These are phyloP conservation scores for Pelargonium fulgidum DNA, from an alignment of 441 rosid genomes.

Conservation along the genomic window DNA sequence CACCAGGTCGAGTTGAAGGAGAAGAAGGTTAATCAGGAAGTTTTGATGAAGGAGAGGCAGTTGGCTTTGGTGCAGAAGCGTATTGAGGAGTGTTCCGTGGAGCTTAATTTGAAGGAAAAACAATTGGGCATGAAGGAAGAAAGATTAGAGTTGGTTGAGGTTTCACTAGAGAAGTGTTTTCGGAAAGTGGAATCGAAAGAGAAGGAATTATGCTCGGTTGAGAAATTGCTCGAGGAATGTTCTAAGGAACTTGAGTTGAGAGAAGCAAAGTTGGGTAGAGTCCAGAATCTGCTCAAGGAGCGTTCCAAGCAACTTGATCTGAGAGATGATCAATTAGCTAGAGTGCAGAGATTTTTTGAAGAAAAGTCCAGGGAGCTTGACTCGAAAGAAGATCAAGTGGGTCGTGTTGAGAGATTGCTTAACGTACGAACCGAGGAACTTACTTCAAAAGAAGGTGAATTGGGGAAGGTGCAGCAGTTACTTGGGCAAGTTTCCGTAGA, in stretches of 20 bases:
- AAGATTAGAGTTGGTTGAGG: too few species aligned
- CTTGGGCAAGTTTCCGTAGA: background rate
- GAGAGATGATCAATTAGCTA: slow-evolving; percentile 20
- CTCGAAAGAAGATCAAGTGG: slow-evolving; percentile 24
- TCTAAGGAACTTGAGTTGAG: slow-evolving; percentile 18
- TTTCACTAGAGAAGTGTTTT: too few species aligned
- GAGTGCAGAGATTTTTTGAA: slow-evolving; percentile 18
- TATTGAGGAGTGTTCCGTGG: slow-evolving; percentile 3
- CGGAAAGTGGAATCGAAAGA: too few species aligned
- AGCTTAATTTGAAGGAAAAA: too few species aligned
- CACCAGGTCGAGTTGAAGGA: slow-evolving; percentile 25
- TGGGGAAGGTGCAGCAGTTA: slow-evolving; percentile 12
- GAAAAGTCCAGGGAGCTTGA: slow-evolving; percentile 23
- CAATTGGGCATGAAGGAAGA: too few species aligned
- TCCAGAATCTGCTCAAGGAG: slow-evolving; percentile 11
- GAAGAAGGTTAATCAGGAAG: slow-evolving; percentile 14
- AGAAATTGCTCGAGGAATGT: too few species aligned
- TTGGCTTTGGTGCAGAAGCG: slow-evolving; percentile 17
- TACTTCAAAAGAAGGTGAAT: slow-evolving; percentile 6
- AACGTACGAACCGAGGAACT: slow-evolving; percentile 14
- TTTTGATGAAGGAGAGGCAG: slow-evolving; percentile 16
- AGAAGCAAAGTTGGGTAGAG: slow-evolving; percentile 19
- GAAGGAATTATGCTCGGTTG: too few species aligned
- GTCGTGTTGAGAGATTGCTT: slow-evolving; percentile 13
- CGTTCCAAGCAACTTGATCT: slow-evolving; percentile 15